These are phyloP conservation scores for Schizophyllum amplum DNA, from an alignment of 1,284 basidiomycete genomes.

Conservation along the genomic window DNA sequence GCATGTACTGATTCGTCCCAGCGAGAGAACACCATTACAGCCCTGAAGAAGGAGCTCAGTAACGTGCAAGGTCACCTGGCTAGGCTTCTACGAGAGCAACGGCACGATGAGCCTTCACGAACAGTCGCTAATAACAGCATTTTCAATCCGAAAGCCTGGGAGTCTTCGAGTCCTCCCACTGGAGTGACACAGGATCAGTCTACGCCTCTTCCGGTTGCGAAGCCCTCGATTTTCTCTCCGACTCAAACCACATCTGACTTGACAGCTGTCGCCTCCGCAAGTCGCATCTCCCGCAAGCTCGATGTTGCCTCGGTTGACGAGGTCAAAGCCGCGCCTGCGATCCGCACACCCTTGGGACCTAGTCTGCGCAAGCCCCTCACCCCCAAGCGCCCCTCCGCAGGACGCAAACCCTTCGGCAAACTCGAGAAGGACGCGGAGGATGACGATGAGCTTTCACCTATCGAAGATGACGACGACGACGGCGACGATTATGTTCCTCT, in stretches of 20 bases:
- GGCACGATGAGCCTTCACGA: constrained; percentile 11
- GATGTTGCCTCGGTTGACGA: no score
- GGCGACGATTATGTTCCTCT: neutral
- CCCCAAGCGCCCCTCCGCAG: neutral
- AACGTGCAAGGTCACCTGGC: constrained; percentile 36
- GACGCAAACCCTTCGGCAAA: neutral
- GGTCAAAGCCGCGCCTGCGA: neutral
- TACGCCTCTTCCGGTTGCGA: neutral
- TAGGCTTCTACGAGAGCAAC: constrained; percentile 30
- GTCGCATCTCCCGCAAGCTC: no score
- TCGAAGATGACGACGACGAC: neutral
- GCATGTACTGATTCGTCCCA: constrained; percentile 14
- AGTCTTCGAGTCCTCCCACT: neutral
- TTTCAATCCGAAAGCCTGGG: neutral
- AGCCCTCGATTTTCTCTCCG: neutral
- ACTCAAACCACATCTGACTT: no score
- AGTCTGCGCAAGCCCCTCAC: neutral
- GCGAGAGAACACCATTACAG: constrained; percentile 35
- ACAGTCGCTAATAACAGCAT: neutral
- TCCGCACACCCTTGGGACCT: neutral
- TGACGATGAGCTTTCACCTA: neutral
- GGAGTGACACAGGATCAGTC: no score
- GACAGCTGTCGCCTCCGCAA: no score
- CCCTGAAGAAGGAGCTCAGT: constrained; percentile 28
- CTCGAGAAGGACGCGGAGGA: neutral